Conservation (phyloP, 2,329 filamentous ascomycete genomes). For the Lecanicillium sp. region DNA sequence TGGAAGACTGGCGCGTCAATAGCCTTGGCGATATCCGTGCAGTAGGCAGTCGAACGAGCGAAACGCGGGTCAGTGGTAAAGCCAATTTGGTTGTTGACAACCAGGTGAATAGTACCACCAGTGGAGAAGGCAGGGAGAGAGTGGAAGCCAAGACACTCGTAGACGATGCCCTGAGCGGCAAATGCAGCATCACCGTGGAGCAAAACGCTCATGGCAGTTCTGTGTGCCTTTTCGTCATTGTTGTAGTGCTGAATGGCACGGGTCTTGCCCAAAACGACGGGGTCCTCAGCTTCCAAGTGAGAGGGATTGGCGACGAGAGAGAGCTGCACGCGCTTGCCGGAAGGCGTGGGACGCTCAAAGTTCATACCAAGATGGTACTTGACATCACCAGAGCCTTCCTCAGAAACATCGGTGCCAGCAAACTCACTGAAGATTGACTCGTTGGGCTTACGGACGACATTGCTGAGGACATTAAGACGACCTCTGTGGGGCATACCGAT, state of each 20-base stretch:
- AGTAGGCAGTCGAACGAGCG: constrained; percentile 94
- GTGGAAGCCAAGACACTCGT: constrained; percentile 97
- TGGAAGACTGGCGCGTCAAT: constrained; percentile 99
- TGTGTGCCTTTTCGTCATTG: constrained; percentile 83
- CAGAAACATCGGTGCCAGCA: constrained; percentile 74
- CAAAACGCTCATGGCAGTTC: constrained; percentile 88
- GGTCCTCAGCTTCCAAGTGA: constrained; percentile 95
- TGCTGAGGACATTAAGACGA: constrained; percentile 93
- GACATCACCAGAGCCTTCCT: constrained; percentile 95
- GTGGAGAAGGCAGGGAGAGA: constrained; percentile 93
- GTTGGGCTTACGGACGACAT: constrained; percentile 98
- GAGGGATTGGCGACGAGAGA: constrained; percentile 98
- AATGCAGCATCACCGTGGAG: constrained; percentile 97
- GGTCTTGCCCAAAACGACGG: constrained; percentile 94
- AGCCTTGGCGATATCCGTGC: constrained; percentile 97
- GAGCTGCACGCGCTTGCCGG: constrained; percentile 97
- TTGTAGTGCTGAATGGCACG: constrained; percentile 99
- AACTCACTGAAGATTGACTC: constrained; percentile 99
- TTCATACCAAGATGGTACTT: constrained; percentile 99
- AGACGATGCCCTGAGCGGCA: constrained; percentile 92
- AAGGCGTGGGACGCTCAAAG: constrained; percentile 96
- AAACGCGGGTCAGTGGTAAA: constrained; percentile 98
- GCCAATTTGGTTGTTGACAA: constrained; percentile 99
- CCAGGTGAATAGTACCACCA: constrained; percentile 90
- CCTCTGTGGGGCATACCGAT: constrained; percentile 99